phyloP scores from a whole-genome alignment of 441 rosid species.

The Eutrema salsugineum region DNA sequence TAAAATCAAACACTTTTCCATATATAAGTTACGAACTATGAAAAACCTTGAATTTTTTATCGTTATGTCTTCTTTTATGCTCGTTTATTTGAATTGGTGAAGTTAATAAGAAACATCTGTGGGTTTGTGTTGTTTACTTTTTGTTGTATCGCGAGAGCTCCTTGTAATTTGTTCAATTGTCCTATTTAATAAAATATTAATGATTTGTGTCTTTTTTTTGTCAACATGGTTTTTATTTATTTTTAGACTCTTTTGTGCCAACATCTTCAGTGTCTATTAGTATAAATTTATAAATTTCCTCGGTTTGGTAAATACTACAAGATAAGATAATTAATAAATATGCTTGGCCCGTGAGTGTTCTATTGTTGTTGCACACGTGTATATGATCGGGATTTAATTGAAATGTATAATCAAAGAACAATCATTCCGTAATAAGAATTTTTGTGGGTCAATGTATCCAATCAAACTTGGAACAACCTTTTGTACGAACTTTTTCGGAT shows the following conservation, averaged over 20 bases:
- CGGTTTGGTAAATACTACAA: neutral
- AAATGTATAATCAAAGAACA: neutral
- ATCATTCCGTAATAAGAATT: neutral
- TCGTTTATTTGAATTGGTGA: constrained; percentile 2
- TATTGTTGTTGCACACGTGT: neutral
- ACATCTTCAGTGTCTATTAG: neutral
- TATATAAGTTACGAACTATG: neutral
- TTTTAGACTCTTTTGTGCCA: no score
- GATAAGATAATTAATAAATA: constrained; percentile 7
- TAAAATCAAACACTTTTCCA: constrained; percentile 6
- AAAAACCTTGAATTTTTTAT: neutral
- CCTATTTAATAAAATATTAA: constrained; percentile 8
- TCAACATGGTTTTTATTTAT: neutral
- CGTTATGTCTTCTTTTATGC: neutral
- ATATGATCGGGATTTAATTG: neutral
- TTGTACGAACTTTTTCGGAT: neutral
- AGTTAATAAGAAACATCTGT: neutral
- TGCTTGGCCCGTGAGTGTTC: neutral
- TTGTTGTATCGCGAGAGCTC: neutral
- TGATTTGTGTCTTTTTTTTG: neutral
- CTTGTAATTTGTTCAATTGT: constrained; percentile 11
- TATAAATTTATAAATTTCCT: neutral
- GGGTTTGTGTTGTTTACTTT: constrained; percentile 10
- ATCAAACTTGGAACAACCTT: neutral
- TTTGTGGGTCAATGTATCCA: neutral